These are phyloP conservation scores for Trametes hirsuta DNA, from an alignment of 1,284 basidiomycete genomes.

Conservation along the genomic window DNA sequence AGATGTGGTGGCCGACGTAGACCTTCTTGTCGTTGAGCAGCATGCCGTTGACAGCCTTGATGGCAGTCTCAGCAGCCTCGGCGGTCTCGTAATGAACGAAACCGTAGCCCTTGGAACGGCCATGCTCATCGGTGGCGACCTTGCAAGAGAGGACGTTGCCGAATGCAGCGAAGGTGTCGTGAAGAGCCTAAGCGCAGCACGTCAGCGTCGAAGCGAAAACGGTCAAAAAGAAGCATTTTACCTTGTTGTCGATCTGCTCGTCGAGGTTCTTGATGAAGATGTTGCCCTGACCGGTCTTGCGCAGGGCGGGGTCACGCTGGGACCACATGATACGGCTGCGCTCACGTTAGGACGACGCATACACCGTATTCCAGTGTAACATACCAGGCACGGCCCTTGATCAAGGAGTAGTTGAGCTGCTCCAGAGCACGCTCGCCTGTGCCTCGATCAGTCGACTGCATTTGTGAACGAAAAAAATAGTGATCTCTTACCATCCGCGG, in stretches of 20 bases:
- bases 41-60: constrained; percentile 99
- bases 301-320: constrained; percentile 98
- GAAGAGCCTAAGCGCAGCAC: constrained; percentile 73
- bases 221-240: constrained; percentile 32
- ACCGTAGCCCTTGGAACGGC: constrained; percentile 94
- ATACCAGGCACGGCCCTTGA: constrained; percentile 96
- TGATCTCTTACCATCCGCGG: constrained; percentile 79
- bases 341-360: neutral
- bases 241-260: constrained; percentile 99
- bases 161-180: constrained; percentile 99
- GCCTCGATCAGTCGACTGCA: constrained; percentile 4
- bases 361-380: constrained; percentile 25
- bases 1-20: constrained; percentile 97
- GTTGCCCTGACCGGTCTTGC: constrained; percentile 99
- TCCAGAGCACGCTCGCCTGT: constrained; percentile 96
- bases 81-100: constrained; percentile 99
- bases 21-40: constrained; percentile 99
- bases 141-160: constrained; percentile 99
- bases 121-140: constrained; percentile 94
- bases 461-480: neutral
- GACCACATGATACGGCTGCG: constrained; percentile 99
- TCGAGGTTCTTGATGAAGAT: constrained; percentile 99
- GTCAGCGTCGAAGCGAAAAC: neutral
- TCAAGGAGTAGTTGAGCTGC: constrained; percentile 99
- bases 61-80: constrained; percentile 94